Base-by-base conservation (phyloP, 257 asterid genomes). In the Lycium barbarum region DNA sequence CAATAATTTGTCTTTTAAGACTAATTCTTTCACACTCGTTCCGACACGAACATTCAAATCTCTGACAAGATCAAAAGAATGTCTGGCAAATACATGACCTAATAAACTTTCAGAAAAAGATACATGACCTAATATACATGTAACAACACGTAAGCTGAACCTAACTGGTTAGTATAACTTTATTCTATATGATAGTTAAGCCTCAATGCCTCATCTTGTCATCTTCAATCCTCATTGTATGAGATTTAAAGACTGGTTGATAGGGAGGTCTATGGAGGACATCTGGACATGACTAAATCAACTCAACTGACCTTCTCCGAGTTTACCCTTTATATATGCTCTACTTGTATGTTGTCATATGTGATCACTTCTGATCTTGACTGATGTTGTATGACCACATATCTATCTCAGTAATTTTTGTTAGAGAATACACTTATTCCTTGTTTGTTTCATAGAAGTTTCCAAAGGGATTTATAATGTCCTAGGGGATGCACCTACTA, bases 271-370 rank as follows among this genome's bases (percentile, higher is more conserved):
- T 35, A 67, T 67, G 49, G 20, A 14, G n/a, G 9, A 65, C 45
- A 65, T 26, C 33, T 26, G 45, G 4, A 40, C 45, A 6, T 66
- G 73, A 13, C 17, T 35, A 35, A 35, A 35, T 66, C 47, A 33
- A 66, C 53, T 5, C 76, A 15, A 36, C 78, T 68, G 78, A 7
- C 53, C 11, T 18, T 59, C 51, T 33, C 78, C 1, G 49, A 67
- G 49, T 67, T 67, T 67, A 67, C 49, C 74, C 20, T 67, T 67
- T 36, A 36, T 67, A 66, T 35, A 66, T 35, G 47, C 47, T 66
- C 47, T 66, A 66, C 73, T 35, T 5, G 36, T 66, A 14, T 1
- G 73, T 66, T 66, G 40, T 33, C 20, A 13, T 66, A 66, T 33
- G 20, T 66, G 20, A 66, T 66, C 73, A 33, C 6, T 66, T 66